A percentile compares a stretch with the other conserved stretches of the same genome.
phyloP scores from a whole-genome alignment of 2,329 filamentous ascomycete genomes.

The Botrytis pseudocinerea region DNA sequence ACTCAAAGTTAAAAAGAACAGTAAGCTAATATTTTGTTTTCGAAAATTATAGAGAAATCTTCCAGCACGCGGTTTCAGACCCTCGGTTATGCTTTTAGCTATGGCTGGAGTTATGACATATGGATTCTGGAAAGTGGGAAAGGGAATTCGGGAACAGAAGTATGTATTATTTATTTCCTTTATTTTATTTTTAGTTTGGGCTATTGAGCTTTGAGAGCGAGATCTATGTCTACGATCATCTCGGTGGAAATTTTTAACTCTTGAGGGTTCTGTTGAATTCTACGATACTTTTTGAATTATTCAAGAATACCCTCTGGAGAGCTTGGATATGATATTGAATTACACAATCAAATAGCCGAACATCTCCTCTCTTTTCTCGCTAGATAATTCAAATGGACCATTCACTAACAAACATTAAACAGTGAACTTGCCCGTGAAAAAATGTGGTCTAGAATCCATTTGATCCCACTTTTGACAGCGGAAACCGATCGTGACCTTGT shows the following conservation, averaged over 20 bases:
- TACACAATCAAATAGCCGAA: no score
- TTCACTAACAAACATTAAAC: constrained; percentile 26
- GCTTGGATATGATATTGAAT: not conserved
- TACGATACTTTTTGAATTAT: not conserved
- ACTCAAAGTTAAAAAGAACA: not conserved
- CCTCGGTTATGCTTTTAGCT: constrained; percentile 73
- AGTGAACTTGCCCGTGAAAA: constrained; percentile 96
- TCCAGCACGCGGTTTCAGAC: constrained; percentile 85
- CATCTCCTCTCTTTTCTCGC: not conserved
- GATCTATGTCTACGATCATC: not conserved
- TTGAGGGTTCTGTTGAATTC: not conserved
- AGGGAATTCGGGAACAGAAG: constrained; percentile 89
- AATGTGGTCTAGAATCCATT: constrained; percentile 95
- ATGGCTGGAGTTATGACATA: constrained; percentile 80
- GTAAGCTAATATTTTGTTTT: not conserved
- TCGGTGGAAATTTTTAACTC: no score
- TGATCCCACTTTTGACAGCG: constrained; percentile 90
- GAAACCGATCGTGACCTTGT: constrained; percentile 97
- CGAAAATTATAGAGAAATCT: constrained; percentile 73
- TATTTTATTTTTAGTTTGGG: not conserved
- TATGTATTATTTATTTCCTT: not conserved
- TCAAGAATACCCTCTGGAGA: not conserved
- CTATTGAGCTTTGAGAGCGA: not conserved
- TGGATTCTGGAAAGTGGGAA: constrained; percentile 83
- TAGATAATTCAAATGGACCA: not conserved